These are phyloP conservation scores for Helminthosporium solani DNA, from an alignment of 2,329 filamentous ascomycete genomes.

Conservation along the genomic window DNA sequence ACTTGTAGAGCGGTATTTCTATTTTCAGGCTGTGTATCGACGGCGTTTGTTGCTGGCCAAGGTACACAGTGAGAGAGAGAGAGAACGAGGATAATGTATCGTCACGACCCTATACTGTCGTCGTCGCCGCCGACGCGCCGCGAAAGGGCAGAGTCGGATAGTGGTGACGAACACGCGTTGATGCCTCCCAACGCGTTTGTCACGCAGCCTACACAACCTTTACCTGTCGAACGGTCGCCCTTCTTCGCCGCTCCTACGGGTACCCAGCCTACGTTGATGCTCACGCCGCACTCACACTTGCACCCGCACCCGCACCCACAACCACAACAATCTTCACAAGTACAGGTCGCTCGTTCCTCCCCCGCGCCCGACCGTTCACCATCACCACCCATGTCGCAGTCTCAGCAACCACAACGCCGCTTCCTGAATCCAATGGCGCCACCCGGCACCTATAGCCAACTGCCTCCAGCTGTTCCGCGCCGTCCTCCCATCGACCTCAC, in stretches of 20 bases:
- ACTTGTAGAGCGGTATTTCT: not conserved
- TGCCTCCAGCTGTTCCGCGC: conserved; percentile 54
- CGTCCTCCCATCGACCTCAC: conserved; percentile 43
- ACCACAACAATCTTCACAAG: conserved; percentile 34
- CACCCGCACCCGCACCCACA: conserved; percentile 21
- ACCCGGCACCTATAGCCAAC: conserved; percentile 68
- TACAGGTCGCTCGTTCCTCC: conserved; percentile 90
- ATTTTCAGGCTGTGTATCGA: too few relatives aligned
- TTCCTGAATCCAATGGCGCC: conserved; percentile 69
- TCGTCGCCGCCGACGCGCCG: conserved; percentile 35
- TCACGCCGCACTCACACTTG: conserved; percentile 46
- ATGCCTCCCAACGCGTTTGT: conserved; percentile 39
- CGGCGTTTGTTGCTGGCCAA: too few relatives aligned
- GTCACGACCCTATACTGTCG: conserved; percentile 35
- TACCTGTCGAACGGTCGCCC: conserved; percentile 22
- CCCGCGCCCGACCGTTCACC: conserved; percentile 53
- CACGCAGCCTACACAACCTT: conserved; percentile 40
- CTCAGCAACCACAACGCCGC: conserved; percentile 18
- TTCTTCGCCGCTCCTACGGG: conserved; percentile 26
- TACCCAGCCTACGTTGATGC: conserved; percentile 64
- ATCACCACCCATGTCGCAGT: conserved; percentile 47
- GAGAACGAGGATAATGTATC: too few relatives aligned
- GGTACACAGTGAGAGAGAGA: too few relatives aligned
- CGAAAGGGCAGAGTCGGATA: conserved; percentile 33
- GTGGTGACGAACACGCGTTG: conserved; percentile 50